Conservation (phyloP, 176 grass and related monocot species). For the Oryza brachyantha region DNA sequence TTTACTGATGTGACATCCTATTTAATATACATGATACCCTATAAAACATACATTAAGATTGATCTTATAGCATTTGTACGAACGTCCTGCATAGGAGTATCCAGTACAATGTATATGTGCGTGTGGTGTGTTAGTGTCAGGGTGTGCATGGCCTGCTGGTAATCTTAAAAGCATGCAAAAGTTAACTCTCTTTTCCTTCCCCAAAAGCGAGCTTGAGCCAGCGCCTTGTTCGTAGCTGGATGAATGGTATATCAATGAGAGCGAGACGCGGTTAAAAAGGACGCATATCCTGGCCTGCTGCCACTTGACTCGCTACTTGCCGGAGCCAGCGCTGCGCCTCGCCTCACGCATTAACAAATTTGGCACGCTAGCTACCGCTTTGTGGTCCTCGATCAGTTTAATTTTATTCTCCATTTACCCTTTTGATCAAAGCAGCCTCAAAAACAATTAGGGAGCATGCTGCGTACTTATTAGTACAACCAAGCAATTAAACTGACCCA, state of each 20-base stretch:
- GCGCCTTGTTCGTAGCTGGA: background rate
- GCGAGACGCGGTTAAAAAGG: background rate
- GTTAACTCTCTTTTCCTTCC: background rate
- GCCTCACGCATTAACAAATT: background rate
- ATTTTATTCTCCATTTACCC: background rate
- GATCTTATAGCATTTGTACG: too few relatives aligned
- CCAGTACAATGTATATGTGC: too few relatives aligned
- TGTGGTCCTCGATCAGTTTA: background rate
- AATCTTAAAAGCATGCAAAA: background rate
- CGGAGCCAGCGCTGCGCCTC: background rate
- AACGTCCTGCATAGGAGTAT: too few relatives aligned
- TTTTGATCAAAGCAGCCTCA: background rate
- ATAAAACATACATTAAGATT: too few relatives aligned
- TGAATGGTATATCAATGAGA: background rate
- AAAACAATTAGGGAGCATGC: background rate
- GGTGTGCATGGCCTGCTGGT: background rate
- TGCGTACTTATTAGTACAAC: too few relatives aligned
- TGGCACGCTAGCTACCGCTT: background rate
- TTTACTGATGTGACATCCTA: too few relatives aligned
- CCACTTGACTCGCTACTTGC: background rate
- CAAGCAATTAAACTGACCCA: background rate
- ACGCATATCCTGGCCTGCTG: background rate
- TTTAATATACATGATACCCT: too few relatives aligned
- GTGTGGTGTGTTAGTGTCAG: too few relatives aligned
- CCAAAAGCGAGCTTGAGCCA: background rate